Evolutionary conservation across 345 rosid genomes (phyloP).

Genomic region (Pistacia integerrima): DNA sequence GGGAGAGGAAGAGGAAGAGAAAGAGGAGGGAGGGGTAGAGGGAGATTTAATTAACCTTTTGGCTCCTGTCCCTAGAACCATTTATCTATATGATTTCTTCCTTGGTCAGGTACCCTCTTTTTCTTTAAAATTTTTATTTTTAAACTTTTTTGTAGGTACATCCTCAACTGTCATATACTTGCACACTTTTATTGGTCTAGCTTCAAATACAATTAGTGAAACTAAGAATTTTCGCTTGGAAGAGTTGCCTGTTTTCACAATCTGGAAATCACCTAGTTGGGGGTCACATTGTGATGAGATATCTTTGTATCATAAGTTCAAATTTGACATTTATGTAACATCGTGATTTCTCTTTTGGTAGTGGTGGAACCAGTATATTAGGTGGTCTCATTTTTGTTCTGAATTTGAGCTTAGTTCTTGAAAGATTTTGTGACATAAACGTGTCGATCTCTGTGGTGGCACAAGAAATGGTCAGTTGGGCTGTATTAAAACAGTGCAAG

Average conservation of each 20-base stretch:
- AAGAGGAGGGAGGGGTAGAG: slow-evolving; percentile 43
- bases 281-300: background rate
- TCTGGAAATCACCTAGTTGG: background rate
- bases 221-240: background rate
- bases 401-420: background rate
- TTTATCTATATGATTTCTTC: background rate
- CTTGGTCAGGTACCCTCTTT: background rate
- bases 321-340: background rate
- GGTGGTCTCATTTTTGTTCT: background rate
- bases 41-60: slow-evolving; percentile 17
- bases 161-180: background rate
- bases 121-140: background rate
- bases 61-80: background rate
- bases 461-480: background rate
- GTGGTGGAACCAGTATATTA: background rate
- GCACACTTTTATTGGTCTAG: background rate
- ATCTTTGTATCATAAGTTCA: background rate
- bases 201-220: background rate
- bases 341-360: background rate
- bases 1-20: slow-evolving; percentile 34
- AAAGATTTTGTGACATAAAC: background rate
- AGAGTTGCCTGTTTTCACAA: background rate
- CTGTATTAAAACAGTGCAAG: background rate
- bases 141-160: background rate
- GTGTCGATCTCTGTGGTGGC: background rate